Evolutionary conservation across 2,329 filamentous ascomycete species (phyloP).

Genomic region (Nigrospora oryzae): DNA sequence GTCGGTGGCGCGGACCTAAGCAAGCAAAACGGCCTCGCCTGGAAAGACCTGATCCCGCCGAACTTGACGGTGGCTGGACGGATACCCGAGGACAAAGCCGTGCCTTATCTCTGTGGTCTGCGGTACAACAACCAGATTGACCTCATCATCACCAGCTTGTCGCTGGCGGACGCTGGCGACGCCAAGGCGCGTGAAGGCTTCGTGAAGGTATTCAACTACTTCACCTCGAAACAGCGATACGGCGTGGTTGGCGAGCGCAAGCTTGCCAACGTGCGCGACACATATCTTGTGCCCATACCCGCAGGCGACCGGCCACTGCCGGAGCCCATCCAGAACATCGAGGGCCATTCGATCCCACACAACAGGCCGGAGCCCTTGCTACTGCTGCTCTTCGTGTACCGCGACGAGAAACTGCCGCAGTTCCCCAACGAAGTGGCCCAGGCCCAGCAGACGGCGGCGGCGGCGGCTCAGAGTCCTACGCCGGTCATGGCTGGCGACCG

Average conservation of each 20-base stretch:
- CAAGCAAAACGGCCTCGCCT: conserved; percentile 41
- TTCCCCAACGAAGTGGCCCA: too few species aligned
- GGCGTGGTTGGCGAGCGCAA: conserved; percentile 77
- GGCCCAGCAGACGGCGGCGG: conserved; percentile 7
- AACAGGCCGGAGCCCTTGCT: conserved; percentile 67
- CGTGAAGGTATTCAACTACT: conserved; percentile 78
- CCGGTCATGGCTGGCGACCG: conserved; percentile 24
- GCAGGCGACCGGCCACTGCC: conserved; percentile 64
- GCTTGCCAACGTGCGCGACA: conserved; percentile 71
- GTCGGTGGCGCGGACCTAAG: conserved; percentile 77
- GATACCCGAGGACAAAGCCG: conserved; percentile 74
- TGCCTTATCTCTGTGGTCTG: conserved; percentile 83
- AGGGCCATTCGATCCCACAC: conserved; percentile 70
- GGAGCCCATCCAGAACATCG: conserved; percentile 82
- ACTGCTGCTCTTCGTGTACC: conserved; percentile 77
- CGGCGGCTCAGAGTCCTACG: conserved; percentile 5
- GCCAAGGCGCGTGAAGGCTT: conserved; percentile 56
- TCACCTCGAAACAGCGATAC: conserved; percentile 71
- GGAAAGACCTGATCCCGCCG: conserved; percentile 67
- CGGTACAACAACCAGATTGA: conserved; percentile 77
- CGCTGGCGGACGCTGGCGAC: conserved; percentile 45
- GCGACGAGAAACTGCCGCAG: conserved; percentile 41
- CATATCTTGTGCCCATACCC: conserved; percentile 82
- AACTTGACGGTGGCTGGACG: conserved; percentile 66
- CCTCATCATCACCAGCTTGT: conserved; percentile 70